Evolutionary conservation across 441 rosid species (phyloP).

Genomic region (Populus tomentosa): DNA sequence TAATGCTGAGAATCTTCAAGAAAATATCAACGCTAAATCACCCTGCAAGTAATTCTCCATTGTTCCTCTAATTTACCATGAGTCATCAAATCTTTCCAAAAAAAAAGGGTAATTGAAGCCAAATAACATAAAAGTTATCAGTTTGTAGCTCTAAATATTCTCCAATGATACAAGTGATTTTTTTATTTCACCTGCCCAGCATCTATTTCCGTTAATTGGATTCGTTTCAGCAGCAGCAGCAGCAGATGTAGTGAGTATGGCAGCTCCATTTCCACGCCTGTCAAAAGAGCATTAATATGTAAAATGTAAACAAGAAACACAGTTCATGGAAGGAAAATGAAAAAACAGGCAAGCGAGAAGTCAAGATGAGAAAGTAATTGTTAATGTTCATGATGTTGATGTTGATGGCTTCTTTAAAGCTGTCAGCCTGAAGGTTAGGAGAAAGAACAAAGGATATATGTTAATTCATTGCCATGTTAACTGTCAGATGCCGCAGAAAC

Average conservation of each 20-base stretch:
- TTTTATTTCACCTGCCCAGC: conserved; percentile 65
- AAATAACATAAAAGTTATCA: background rate
- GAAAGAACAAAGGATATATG: background rate
- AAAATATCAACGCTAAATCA: background rate
- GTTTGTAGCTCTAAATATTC: background rate
- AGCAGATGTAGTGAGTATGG: conserved; percentile 79
- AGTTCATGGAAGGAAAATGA: background rate
- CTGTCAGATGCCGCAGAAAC: conserved; percentile 2
- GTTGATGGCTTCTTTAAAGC: conserved; percentile 77
- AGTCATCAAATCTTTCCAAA: background rate
- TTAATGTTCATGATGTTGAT: conserved; percentile 67
- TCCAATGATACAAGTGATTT: background rate
- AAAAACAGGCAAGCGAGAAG: conserved; percentile 9
- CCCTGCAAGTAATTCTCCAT: background rate
- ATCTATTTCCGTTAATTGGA: conserved; percentile 69
- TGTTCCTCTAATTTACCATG: background rate
- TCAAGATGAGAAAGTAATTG: conserved; percentile 34
- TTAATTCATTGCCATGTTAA: background rate
- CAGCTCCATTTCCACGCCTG: conserved; percentile 90
- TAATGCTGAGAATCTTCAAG: background rate
- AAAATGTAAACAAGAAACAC: background rate
- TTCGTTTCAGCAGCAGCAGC: conserved; percentile 81
- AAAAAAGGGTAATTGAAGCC: background rate
- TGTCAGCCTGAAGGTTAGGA: conserved; percentile 54
- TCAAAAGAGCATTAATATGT: background rate